Percentiles rank a stretch among this genome's conserved stretches.
Evolutionary conservation across 2,329 filamentous ascomycete species (phyloP).

Genomic region (Colletotrichum truncatum): DNA sequence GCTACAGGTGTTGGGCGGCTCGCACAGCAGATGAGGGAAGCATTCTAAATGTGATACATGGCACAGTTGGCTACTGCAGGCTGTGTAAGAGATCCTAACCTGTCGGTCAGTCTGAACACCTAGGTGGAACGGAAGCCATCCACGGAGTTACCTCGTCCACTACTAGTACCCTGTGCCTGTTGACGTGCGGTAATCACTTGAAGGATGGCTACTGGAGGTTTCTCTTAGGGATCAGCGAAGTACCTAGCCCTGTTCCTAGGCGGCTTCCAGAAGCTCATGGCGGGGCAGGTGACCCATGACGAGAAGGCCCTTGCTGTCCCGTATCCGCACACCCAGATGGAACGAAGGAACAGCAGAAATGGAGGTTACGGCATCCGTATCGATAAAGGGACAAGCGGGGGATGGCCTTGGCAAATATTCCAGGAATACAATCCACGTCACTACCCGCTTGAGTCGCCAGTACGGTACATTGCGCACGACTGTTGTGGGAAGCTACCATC

Average conservation of each 20-base stretch:
- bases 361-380: constrained; percentile 3
- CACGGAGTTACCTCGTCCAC: background rate
- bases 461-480: background rate
- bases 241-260: constrained; percentile 8
- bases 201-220: background rate
- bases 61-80: background rate
- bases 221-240: background rate
- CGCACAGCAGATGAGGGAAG: no score
- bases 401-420: background rate
- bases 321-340: constrained; percentile 1
- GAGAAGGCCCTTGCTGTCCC: background rate
- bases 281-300: constrained; percentile 14
- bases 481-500: background rate
- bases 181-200: background rate
- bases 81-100: background rate
- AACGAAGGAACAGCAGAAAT: background rate
- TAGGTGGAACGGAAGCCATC: background rate
- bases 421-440: constrained; percentile 21
- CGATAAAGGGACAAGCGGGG: constrained; percentile 4
- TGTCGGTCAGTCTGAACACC: background rate
- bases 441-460: background rate
- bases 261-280: constrained; percentile 26
- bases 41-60: no score
- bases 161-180: background rate
- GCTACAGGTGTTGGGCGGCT: no score